Evolutionary conservation across 176 grass and related monocot species (phyloP).

Genomic region (Echinochloa phyllopogon): DNA sequence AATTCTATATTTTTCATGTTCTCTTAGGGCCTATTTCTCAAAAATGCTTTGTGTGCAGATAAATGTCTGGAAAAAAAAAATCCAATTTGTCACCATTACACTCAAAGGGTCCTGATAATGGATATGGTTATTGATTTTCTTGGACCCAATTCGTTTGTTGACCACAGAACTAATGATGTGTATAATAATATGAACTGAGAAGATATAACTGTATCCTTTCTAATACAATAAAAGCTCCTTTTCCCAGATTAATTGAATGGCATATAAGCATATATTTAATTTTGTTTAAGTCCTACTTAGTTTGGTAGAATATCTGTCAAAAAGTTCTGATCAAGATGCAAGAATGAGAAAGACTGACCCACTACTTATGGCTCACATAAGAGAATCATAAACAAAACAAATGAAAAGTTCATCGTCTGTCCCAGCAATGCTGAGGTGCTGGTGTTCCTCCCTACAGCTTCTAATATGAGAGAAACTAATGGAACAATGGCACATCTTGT

Average conservation of each 20-base stretch:
- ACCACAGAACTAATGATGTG: constrained; percentile 25
- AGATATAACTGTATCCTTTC: constrained; percentile 27
- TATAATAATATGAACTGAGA: constrained; percentile 32
- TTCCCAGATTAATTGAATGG: constrained; percentile 10
- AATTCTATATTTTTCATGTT: neutral
- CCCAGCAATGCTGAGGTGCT: constrained; percentile 20
- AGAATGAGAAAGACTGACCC: constrained; percentile 13
- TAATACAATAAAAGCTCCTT: constrained; percentile 1
- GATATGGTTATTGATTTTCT: neutral
- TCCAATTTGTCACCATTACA: constrained; percentile 9
- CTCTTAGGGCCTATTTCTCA: neutral
- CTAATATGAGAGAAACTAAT: constrained; percentile 9
- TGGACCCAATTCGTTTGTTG: neutral
- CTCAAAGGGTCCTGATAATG: neutral
- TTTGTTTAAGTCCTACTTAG: constrained; percentile 25
- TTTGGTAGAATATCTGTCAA: constrained; percentile 13
- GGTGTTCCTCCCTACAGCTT: constrained; percentile 26
- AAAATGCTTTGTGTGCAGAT: neutral
- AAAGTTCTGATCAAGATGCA: constrained; percentile 22
- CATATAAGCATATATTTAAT: constrained; percentile 32
- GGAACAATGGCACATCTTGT: constrained; percentile 12
- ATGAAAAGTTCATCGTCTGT: constrained; percentile 24
- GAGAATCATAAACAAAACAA: constrained; percentile 21
- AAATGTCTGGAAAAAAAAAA: constrained; percentile 35
- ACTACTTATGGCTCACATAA: constrained; percentile 10